Conservation (phyloP, 352 stramenopile genomes). For the Pythium plurisporium region DNA sequence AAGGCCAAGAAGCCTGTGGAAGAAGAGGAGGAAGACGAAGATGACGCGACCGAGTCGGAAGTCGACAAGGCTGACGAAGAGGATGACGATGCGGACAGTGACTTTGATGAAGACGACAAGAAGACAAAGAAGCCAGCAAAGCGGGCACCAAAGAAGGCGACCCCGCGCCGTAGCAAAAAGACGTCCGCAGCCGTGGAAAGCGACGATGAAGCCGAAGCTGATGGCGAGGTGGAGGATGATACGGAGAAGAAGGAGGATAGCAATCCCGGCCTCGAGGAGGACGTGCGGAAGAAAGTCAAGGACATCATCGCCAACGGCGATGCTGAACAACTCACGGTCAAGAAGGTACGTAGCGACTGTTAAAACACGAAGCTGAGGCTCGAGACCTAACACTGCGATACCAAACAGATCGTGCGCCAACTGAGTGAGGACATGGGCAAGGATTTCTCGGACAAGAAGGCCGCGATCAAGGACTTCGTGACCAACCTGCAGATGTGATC, state of each 20-base stretch:
- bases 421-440: slow-evolving; percentile 59
- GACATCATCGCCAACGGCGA: slow-evolving; percentile 78
- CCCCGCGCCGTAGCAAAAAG: slow-evolving; percentile 9
- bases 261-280: slow-evolving; percentile 27
- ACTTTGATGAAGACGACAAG: slow-evolving; percentile 56
- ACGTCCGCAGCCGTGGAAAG: slow-evolving; percentile 20
- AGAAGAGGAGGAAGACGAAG: slow-evolving; percentile 30
- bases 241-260: slow-evolving; percentile 13
- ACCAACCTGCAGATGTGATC: slow-evolving; percentile 30
- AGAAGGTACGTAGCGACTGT: slow-evolving; percentile 62
- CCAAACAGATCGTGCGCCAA: slow-evolving; percentile 60
- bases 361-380: no score
- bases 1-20: slow-evolving; percentile 27
- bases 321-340: slow-evolving; percentile 76
- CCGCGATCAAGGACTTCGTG: slow-evolving; percentile 81
- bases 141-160: slow-evolving; percentile 2
- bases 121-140: slow-evolving; percentile 27
- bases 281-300: slow-evolving; percentile 61
- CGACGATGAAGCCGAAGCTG: slow-evolving; percentile 22
- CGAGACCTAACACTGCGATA: neutral
- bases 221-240: neutral
- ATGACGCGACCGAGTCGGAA: slow-evolving; percentile 50
- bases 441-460: slow-evolving; percentile 67
- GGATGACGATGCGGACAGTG: slow-evolving; percentile 44
- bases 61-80: slow-evolving; percentile 39